Evolutionary conservation across 176 grass and related monocot species (phyloP).

Genomic region (Canna indica): DNA sequence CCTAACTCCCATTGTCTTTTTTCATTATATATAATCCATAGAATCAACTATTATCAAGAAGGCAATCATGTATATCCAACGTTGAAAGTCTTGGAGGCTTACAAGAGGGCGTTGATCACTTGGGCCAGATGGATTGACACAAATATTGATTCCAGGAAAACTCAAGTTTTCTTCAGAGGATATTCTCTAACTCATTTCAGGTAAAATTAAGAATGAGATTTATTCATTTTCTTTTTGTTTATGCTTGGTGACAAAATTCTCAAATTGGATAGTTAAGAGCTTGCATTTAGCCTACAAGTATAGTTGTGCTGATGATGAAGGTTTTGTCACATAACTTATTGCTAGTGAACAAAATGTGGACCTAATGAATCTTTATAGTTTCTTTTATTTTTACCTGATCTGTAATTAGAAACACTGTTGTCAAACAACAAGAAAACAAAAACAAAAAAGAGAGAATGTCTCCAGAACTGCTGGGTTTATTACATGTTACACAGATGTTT

Average conservation of each 20-base stretch:
- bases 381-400: neutral
- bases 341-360: neutral
- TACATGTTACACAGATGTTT: too few species aligned
- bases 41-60: constrained; percentile 86
- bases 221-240: neutral
- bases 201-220: constrained; percentile 16
- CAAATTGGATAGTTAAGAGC: neutral
- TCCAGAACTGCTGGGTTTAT: neutral
- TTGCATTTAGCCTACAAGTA: neutral
- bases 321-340: neutral
- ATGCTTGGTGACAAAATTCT: too few species aligned
- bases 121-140: constrained; percentile 81
- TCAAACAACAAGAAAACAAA: neutral
- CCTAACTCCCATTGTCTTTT: neutral
- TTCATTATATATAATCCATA: constrained; percentile 15
- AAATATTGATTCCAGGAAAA: constrained; percentile 57
- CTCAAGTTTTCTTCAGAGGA: constrained; percentile 80
- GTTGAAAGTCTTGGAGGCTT: constrained; percentile 68
- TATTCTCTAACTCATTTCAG: constrained; percentile 75
- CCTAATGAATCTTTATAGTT: neutral
- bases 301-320: neutral
- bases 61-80: constrained; percentile 49
- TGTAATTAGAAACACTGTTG: neutral
- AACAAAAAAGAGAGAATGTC: neutral
- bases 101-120: constrained; percentile 57